Base-by-base conservation (phyloP, 176 grass and related monocot species). In the Melocanna baccifera region DNA sequence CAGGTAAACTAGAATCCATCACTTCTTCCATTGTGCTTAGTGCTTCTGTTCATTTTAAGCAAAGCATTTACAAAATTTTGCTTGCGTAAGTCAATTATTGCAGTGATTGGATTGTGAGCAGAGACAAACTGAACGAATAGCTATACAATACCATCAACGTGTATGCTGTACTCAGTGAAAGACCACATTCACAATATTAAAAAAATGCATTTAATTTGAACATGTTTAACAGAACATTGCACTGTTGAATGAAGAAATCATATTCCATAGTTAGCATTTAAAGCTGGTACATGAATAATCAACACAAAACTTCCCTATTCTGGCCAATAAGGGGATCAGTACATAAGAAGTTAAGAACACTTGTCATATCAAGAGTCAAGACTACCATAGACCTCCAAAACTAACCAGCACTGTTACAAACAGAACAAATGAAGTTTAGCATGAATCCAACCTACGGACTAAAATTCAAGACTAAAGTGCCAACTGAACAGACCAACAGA, bases 141-240 rank as follows among this genome's bases (percentile, higher is more conserved):
- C 18, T 36, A 64, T n/a, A 50, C 11, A 34, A 66, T 51, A 66
- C 28, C 22, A 20, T 43, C 25, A 32, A 47, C 61, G 66, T 66
- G 42, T 66, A n/a, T 79, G 42, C 19, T 48, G 41, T 65, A 12
- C 58, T 64, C 76, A 64, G 18, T 64, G 26, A 32, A 65, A 64
- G 59, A 43, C 18, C 43, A 26, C 29, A 65, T 19, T 79, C 29
- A 41, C 76, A 78, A 25, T 32, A 30, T 29, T 47, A 9, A 26
- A 64, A 64, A 62, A 76, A 47, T 30, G 58, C 25, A 64, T 79
- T 62, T 80, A 22, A 34, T 25, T 9, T 50, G 26, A 79, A 79
- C 62, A 67, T 23, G 28, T 51, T 80, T 16, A 80, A 43, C 43
- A 48, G 43, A 80, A 51, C 19, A 50, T 65, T 67, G 77, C 77